A percentile compares a stretch with the other conserved stretches of the same genome.
phyloP scores from a whole-genome alignment of 2,329 filamentous ascomycete species.

The Epichloe gansuensis region DNA sequence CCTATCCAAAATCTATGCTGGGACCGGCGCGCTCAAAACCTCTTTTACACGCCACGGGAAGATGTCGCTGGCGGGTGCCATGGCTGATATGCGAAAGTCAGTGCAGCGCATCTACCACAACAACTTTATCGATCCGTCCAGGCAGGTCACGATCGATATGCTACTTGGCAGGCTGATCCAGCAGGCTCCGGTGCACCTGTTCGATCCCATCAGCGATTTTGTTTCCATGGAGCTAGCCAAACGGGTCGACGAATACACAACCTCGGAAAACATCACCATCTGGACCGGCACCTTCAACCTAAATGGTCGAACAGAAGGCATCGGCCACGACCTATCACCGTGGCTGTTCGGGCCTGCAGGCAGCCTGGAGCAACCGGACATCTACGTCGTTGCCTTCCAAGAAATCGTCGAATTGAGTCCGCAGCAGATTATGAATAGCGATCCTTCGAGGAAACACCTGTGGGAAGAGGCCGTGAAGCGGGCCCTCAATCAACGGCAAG shows the following conservation, averaged over 20 bases:
- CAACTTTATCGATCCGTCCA: slow-evolving; percentile 86
- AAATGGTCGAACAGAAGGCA: slow-evolving; percentile 72
- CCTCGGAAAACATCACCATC: slow-evolving; percentile 60
- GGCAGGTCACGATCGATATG: slow-evolving; percentile 91
- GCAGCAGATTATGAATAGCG: slow-evolving; percentile 98
- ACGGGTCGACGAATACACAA: slow-evolving; percentile 59
- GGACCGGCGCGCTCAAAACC: slow-evolving; percentile 87
- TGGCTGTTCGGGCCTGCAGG: slow-evolving; percentile 63
- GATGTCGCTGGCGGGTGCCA: slow-evolving; percentile 84
- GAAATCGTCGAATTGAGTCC: slow-evolving; percentile 97
- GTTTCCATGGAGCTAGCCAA: slow-evolving; percentile 65
- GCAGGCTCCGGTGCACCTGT: slow-evolving; percentile 72
- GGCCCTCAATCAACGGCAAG: slow-evolving; percentile 62
- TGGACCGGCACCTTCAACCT: slow-evolving; percentile 89
- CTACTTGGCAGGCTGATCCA: slow-evolving; percentile 75
- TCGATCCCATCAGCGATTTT: slow-evolving; percentile 88
- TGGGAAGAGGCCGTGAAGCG: slow-evolving; percentile 77
- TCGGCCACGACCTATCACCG: slow-evolving; percentile 64
- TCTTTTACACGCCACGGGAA: slow-evolving; percentile 91
- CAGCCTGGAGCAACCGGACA: slow-evolving; percentile 57
- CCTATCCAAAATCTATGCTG: slow-evolving; percentile 88
- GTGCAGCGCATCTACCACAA: slow-evolving; percentile 93
- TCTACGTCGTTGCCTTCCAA: slow-evolving; percentile 87
- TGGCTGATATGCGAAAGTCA: slow-evolving; percentile 92
- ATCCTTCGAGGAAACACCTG: slow-evolving; percentile 67